These are phyloP conservation scores for Cercospora zeae-maydis DNA, from an alignment of 2,329 filamentous ascomycete species.

Conservation along the genomic window DNA sequence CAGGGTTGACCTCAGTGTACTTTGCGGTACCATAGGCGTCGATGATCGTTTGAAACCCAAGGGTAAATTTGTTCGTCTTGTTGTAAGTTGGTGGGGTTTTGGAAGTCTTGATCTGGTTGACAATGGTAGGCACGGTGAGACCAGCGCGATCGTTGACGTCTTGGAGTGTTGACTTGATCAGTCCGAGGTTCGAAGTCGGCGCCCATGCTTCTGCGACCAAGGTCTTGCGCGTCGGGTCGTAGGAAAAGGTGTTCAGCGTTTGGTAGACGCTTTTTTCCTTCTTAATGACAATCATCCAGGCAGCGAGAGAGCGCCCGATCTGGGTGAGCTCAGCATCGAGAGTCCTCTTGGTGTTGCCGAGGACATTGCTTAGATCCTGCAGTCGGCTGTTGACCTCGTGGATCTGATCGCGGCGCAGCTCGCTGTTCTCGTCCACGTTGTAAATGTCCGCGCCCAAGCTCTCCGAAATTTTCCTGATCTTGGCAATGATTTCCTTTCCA, in stretches of 20 bases:
- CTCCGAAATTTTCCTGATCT: slow-evolving; percentile 98
- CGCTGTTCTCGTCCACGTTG: slow-evolving; percentile 95
- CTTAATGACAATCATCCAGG: slow-evolving; percentile 96
- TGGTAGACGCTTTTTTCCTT: slow-evolving; percentile 99
- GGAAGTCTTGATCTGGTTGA: slow-evolving; percentile 95
- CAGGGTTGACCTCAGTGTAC: slow-evolving; percentile 95
- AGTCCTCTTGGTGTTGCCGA: slow-evolving; percentile 91
- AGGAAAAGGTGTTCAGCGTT: slow-evolving; percentile 92
- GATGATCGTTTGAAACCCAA: slow-evolving; percentile 98
- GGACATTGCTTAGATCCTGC: slow-evolving; percentile 83
- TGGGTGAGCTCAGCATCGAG: slow-evolving; percentile 89
- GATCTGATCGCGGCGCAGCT: slow-evolving; percentile 90
- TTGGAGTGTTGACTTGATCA: slow-evolving; percentile 89
- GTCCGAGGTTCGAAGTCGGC: slow-evolving; percentile 80
- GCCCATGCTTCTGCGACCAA: slow-evolving; percentile 98
- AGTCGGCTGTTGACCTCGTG: slow-evolving; percentile 95
- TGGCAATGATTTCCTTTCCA: slow-evolving; percentile 95
- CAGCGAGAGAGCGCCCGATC: slow-evolving; percentile 85
- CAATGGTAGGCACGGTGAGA: slow-evolving; percentile 94
- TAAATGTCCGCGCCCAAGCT: slow-evolving; percentile 94
- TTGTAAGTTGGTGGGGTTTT: slow-evolving; percentile 97
- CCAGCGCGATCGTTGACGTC: slow-evolving; percentile 96
- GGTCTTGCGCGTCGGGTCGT: slow-evolving; percentile 91
- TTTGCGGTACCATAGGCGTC: slow-evolving; percentile 97
- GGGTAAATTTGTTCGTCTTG: slow-evolving; percentile 97